Evolutionary conservation across 306 rosid genomes (phyloP).

Genomic region (Glycyrrhiza uralensis): DNA sequence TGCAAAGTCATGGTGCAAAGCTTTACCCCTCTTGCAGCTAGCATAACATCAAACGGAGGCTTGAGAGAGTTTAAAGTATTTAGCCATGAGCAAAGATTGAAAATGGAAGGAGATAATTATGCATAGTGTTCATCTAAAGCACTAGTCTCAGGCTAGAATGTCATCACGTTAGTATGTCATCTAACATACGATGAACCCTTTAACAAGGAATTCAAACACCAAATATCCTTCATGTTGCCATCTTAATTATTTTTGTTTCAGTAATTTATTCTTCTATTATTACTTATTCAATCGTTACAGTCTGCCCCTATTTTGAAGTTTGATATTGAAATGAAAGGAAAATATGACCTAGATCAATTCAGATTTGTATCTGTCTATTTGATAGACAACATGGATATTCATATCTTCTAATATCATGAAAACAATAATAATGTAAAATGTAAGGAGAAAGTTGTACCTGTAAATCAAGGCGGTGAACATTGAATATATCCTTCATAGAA

Average conservation of each 20-base stretch:
- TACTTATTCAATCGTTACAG: not conserved
- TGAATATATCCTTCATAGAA: conserved; percentile 90
- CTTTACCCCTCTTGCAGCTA: not conserved
- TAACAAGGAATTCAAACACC: not conserved
- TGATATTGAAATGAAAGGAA: not conserved
- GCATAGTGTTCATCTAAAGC: not conserved
- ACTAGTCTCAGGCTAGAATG: too few relatives aligned
- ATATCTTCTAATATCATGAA: too few relatives aligned
- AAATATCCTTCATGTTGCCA: not conserved
- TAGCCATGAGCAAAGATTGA: not conserved
- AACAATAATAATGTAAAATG: not conserved
- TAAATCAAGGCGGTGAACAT: conserved; percentile 82
- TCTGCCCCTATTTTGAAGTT: not conserved
- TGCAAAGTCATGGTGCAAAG: not conserved
- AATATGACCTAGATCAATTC: not conserved
- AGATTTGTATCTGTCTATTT: not conserved
- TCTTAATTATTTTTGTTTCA: not conserved
- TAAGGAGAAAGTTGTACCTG: conserved; percentile 46
- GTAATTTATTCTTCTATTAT: not conserved
- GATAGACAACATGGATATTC: not conserved
- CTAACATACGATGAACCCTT: not conserved
- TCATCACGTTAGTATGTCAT: too few relatives aligned
- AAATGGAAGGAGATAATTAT: not conserved
- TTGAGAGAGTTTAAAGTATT: not conserved
- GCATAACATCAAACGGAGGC: not conserved